Percentiles rank a stretch among this genome's conserved stretches.
These are phyloP conservation scores for Hypoxylon sp. DNA, from an alignment of 2,329 filamentous ascomycete species.

Conservation along the genomic window DNA sequence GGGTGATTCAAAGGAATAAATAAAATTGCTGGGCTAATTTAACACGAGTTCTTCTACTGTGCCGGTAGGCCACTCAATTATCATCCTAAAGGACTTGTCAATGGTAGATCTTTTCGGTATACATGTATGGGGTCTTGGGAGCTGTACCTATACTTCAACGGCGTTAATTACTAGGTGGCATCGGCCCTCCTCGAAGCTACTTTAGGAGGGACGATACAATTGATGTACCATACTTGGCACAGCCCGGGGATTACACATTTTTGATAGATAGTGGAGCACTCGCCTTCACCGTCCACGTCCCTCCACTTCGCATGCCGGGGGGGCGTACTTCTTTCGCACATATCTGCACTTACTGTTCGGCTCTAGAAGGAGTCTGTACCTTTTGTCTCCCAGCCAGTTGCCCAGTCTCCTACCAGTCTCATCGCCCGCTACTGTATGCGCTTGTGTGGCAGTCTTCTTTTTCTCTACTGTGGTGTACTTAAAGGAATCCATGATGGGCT, in stretches of 20 bases:
- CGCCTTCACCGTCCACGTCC: slow-evolving; percentile 44
- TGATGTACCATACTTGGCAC: slow-evolving; percentile 47
- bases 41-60: slow-evolving; percentile 38
- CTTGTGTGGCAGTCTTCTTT: slow-evolving; percentile 32
- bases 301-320: slow-evolving; percentile 47
- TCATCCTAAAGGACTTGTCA: slow-evolving; percentile 31
- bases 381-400: slow-evolving; percentile 9
- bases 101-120: slow-evolving; percentile 42
- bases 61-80: slow-evolving; percentile 34
- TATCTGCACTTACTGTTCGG: slow-evolving; percentile 48
- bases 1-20: slow-evolving; percentile 34
- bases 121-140: slow-evolving; percentile 38
- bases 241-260: slow-evolving; percentile 43
- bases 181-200: slow-evolving; percentile 48
- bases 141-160: slow-evolving; percentile 46
- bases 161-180: slow-evolving; percentile 49
- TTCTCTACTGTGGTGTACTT: slow-evolving; percentile 17
- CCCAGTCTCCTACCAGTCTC: slow-evolving; percentile 34
- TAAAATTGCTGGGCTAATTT: slow-evolving; percentile 42
- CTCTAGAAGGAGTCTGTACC: slow-evolving; percentile 36
- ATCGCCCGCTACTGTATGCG: slow-evolving; percentile 35
- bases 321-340: slow-evolving; percentile 47
- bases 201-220: slow-evolving; percentile 48
- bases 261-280: slow-evolving; percentile 46
- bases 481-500: slow-evolving; percentile 35